Evolutionary conservation across 2,329 filamentous ascomycete genomes (phyloP), one percentile per base, ranked within the genome.

Genomic region (Claviceps pusilla): DNA sequence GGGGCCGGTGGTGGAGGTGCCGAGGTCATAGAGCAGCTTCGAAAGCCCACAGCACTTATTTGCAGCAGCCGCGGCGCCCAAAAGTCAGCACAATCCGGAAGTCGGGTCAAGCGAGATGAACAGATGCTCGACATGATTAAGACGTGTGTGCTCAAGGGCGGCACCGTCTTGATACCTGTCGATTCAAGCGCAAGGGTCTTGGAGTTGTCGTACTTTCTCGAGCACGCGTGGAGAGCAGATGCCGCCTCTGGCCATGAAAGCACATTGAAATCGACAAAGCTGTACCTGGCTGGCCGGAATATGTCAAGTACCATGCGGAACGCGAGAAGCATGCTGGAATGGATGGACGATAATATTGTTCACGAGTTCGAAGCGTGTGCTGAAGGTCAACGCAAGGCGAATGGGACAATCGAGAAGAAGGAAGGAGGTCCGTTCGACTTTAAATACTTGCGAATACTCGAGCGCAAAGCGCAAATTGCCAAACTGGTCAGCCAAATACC

Each of bases 261-360:
- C 28, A 69, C 70, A 1, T 69, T 84, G 16, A 73, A 73, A 54
- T 69, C 73, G 1, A 72, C 79, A 0, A 80, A 77, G 61, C 74
- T 96, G 0, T 96, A 89, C 65, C 75, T 98, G 47, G 91, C 90
- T 0, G 90, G 89, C 43, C 84, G 84, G 56, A 95, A 89, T 57
- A 86, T 88, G 59, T 84, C 87, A 55, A 90, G 89, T 58, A 95
- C 90, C 0, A 87, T 97, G 76, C 80, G 89, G 52, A 88, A 96
- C 60, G 87, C 91, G 31, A 80, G 90, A 60, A 96, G 91, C 67
- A 95, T 98, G 87, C 75, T 98, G 37, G 93, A 98, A 65, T 98
- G 93, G 93, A 97, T 98, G 90, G 90, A 97, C 65, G 90, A 96
- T 64, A 85, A 83, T 55, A 94, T 98, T 56, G 86, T 95, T 46